phyloP scores from a whole-genome alignment of 139 green algal genomes.

The Pleodorina starrii region DNA sequence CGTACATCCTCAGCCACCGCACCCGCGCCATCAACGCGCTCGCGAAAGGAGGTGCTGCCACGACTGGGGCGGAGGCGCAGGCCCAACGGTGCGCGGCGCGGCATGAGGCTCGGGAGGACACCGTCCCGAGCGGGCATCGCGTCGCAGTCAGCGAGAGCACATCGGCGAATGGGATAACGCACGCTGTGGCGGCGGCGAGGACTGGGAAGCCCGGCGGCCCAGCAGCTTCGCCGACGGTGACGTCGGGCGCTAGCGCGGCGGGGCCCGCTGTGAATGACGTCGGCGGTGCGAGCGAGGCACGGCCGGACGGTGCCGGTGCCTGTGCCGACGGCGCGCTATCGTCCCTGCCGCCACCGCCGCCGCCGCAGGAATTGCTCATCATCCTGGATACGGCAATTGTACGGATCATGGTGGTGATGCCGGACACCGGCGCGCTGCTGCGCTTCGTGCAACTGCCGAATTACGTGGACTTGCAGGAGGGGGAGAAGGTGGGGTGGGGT shows the following conservation, averaged over 20 bases:
- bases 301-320: background rate
- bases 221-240: background rate
- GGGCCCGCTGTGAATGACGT: background rate
- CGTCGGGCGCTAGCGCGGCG: background rate
- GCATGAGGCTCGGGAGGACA: no score
- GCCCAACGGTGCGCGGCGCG: no score
- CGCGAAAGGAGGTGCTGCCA: slow-evolving; percentile 25
- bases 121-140: no score
- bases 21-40: slow-evolving; percentile 70
- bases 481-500: slow-evolving; percentile 41
- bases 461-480: slow-evolving; percentile 76
- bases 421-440: slow-evolving; percentile 83
- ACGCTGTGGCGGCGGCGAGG: no score
- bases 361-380: slow-evolving; percentile 27
- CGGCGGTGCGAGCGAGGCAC: no score
- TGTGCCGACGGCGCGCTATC: background rate
- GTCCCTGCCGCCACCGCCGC: background rate
- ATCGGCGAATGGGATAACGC: no score
- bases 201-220: background rate
- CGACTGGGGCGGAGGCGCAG: background rate
- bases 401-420: slow-evolving; percentile 77
- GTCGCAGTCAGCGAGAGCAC: no score
- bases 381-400: slow-evolving; percentile 88
- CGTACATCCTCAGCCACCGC: slow-evolving; percentile 84
- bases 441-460: slow-evolving; percentile 83